These are phyloP conservation scores for Populus hybrid DNA, from an alignment of 441 rosid genomes.

Conservation along the genomic window DNA sequence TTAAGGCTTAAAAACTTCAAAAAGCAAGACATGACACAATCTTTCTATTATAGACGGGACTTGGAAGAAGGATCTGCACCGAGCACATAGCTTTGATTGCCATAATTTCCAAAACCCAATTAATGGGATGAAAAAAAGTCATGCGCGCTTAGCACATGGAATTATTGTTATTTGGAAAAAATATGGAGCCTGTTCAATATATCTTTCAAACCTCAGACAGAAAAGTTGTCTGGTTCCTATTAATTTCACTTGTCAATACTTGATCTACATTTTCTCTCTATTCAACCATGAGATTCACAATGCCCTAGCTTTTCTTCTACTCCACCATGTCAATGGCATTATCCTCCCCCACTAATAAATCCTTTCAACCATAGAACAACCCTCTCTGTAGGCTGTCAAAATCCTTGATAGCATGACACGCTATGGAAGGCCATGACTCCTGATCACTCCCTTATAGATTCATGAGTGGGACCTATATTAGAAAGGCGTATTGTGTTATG, in stretches of 20 bases:
- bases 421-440: not conserved
- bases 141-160: not conserved
- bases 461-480: not conserved
- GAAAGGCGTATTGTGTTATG: slow-evolving; percentile 2
- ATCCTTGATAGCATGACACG: not conserved
- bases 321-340: not conserved
- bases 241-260: not conserved
- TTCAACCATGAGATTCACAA: not conserved
- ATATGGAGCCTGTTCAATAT: not conserved
- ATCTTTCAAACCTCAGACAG: not conserved
- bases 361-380: not conserved
- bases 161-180: not conserved
- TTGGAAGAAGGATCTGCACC: not conserved
- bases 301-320: not conserved
- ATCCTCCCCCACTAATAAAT: not conserved
- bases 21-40: slow-evolving; percentile 3
- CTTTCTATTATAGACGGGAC: not conserved
- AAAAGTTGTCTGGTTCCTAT: not conserved
- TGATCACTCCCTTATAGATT: not conserved
- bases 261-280: not conserved
- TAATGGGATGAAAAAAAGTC: not conserved
- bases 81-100: not conserved
- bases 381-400: not conserved
- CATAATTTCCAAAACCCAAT: not conserved
- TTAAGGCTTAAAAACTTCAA: not conserved